A percentile compares a stretch with the other conserved stretches of the same genome.
phyloP scores from a whole-genome alignment of 23 red algal species.

The Gracilaria gracilis region DNA sequence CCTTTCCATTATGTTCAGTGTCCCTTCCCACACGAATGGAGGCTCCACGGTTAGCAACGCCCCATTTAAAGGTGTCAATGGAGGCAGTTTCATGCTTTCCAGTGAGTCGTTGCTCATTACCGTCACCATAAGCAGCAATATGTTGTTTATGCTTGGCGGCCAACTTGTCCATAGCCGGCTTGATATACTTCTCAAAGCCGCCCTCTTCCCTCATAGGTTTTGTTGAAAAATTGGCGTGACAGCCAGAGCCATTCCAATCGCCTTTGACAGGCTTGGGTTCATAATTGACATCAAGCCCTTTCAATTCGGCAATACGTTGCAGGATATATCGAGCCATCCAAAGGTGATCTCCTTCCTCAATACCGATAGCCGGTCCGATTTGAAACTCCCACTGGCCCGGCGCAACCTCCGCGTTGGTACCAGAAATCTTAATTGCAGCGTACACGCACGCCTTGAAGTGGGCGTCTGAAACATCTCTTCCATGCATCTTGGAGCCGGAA shows the following conservation, averaged over 20 bases:
- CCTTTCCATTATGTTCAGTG: constrained; percentile 78
- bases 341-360: constrained; percentile 91
- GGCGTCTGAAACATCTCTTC: constrained; percentile 89
- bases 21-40: constrained; percentile 82
- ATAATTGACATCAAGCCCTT: constrained; percentile 78
- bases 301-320: constrained; percentile 86
- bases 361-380: constrained; percentile 86
- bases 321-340: constrained; percentile 97
- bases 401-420: constrained; percentile 97
- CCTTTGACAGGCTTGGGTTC: constrained; percentile 90
- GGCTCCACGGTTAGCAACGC: constrained; percentile 91
- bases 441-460: constrained; percentile 98
- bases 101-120: constrained; percentile 92
- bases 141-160: constrained; percentile 86
- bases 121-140: constrained; percentile 89
- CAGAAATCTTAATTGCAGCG: constrained; percentile 91
- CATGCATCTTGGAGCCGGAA: constrained; percentile 81
- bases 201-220: constrained; percentile 90
- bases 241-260: constrained; percentile 99
- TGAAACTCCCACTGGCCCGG: constrained; percentile 99
- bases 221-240: constrained; percentile 99
- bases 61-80: constrained; percentile 93
- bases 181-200: constrained; percentile 85
- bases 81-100: constrained; percentile 95
- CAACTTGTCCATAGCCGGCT: constrained; percentile 81